A percentile compares a stretch with the other conserved stretches of the same genome.
Conservation (phyloP, 2,329 filamentous ascomycete genomes). For the Penicillium thymicola region DNA sequence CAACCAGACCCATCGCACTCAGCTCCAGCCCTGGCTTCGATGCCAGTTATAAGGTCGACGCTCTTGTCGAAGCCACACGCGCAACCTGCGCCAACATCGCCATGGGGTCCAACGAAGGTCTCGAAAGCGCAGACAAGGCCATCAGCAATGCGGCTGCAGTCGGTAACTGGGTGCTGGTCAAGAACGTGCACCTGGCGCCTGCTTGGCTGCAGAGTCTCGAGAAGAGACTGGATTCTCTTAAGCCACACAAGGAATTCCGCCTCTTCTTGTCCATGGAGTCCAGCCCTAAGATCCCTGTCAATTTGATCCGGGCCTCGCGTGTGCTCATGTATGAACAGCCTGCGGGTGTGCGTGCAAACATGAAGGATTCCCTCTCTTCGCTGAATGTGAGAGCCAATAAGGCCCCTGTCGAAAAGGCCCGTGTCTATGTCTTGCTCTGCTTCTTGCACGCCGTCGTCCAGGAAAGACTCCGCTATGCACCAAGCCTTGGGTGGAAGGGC, state of each 20-base stretch:
- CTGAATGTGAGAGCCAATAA: slow-evolving; percentile 72
- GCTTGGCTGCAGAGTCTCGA: slow-evolving; percentile 96
- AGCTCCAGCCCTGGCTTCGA: slow-evolving; percentile 96
- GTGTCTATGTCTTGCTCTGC: slow-evolving; percentile 84
- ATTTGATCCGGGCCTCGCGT: slow-evolving; percentile 84
- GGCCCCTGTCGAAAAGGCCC: slow-evolving; percentile 82
- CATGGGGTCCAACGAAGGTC: slow-evolving; percentile 96
- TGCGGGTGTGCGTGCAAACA: slow-evolving; percentile 92
- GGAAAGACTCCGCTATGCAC: slow-evolving; percentile 89
- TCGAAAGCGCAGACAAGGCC: slow-evolving; percentile 90
- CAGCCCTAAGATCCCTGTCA: slow-evolving; percentile 94
- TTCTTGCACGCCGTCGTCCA: slow-evolving; percentile 96
- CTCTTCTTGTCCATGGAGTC: slow-evolving; percentile 98
- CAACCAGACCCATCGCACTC: slow-evolving; percentile 81
- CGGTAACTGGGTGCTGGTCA: slow-evolving; percentile 94
- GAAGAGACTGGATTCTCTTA: slow-evolving; percentile 93
- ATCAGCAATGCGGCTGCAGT: slow-evolving; percentile 87
- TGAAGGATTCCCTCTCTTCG: slow-evolving; percentile 93
- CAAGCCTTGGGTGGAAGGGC: slow-evolving; percentile 91
- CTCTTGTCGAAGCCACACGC: slow-evolving; percentile 77
- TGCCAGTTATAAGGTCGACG: slow-evolving; percentile 98
- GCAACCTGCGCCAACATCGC: slow-evolving; percentile 93
- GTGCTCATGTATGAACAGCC: slow-evolving; percentile 98
- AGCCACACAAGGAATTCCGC: slow-evolving; percentile 88
- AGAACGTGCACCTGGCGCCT: slow-evolving; percentile 95